phyloP scores from a whole-genome alignment of 1,284 basidiomycete species.

The Veloporphyrellus conicus region DNA sequence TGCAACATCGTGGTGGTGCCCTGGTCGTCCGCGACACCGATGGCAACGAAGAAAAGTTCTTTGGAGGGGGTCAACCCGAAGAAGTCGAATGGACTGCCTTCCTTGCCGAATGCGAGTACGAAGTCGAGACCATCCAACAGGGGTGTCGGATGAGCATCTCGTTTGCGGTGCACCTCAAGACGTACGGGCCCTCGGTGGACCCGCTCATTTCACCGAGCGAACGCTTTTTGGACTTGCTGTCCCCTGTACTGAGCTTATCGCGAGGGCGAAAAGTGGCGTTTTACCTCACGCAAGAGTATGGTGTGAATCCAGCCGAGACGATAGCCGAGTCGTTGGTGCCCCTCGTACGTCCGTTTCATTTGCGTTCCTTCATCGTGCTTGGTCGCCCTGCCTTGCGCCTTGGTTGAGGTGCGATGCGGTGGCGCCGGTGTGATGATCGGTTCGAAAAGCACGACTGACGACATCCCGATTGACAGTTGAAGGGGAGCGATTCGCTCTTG shows the following conservation, averaged over 20 bases:
- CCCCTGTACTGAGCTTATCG: slow-evolving; percentile 64
- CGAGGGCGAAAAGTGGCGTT: slow-evolving; percentile 69
- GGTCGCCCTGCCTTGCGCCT: slow-evolving; percentile 5
- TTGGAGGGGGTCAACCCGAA: slow-evolving; percentile 55
- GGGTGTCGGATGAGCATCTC: slow-evolving; percentile 66
- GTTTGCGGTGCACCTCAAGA: slow-evolving; percentile 65
- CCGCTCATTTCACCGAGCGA: slow-evolving; percentile 69
- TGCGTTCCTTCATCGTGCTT: slow-evolving; percentile 5
- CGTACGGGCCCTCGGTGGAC: slow-evolving; percentile 59
- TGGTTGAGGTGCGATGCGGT: slow-evolving; percentile 1
- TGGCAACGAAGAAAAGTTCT: slow-evolving; percentile 60
- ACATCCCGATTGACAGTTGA: slow-evolving; percentile 46
- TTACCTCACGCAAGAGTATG: slow-evolving; percentile 64
- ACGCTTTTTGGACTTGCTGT: slow-evolving; percentile 63
- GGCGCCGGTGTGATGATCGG: slow-evolving; percentile 10
- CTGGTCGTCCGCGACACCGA: slow-evolving; percentile 55
- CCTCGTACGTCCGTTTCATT: slow-evolving; percentile 46
- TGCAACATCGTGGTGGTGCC: slow-evolving; percentile 65
- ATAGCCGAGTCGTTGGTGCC: slow-evolving; percentile 68
- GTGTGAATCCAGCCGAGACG: slow-evolving; percentile 66
- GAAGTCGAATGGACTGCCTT: slow-evolving; percentile 75
- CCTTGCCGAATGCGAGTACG: slow-evolving; percentile 66
- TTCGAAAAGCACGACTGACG: slow-evolving; percentile 19
- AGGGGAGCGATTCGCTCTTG: slow-evolving; percentile 68
- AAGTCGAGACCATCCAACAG: slow-evolving; percentile 64